Percentiles rank a stretch among this genome's conserved stretches.
Conservation (phyloP, 1,284 basidiomycete species). For the Cryptococcus sp. region DNA sequence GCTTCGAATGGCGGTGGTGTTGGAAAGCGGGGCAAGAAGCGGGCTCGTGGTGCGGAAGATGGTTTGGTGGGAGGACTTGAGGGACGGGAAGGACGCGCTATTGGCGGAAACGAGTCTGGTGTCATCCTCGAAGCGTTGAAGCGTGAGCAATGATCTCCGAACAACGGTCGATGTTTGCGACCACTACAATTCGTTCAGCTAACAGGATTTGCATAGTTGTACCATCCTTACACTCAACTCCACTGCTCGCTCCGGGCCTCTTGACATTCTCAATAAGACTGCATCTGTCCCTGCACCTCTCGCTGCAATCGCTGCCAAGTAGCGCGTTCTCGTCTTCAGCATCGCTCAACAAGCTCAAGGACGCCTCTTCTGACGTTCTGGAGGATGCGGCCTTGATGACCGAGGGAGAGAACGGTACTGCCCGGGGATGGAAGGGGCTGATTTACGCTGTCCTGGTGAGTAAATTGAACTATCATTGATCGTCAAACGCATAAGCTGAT, state of each 20-base stretch:
- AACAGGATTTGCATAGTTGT: slow-evolving; percentile 27
- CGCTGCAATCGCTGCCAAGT: slow-evolving; percentile 19
- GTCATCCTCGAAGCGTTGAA: slow-evolving; percentile 63
- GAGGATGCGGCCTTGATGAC: slow-evolving; percentile 25
- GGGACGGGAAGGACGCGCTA: slow-evolving; percentile 58
- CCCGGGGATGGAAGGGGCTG: slow-evolving; percentile 32
- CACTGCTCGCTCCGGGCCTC: slow-evolving; percentile 71
- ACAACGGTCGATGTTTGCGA: background rate
- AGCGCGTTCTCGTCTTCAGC: slow-evolving; percentile 12
- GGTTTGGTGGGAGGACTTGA: slow-evolving; percentile 65
- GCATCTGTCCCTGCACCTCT: slow-evolving; percentile 53
- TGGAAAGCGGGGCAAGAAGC: slow-evolving; percentile 70
- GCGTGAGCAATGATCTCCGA: slow-evolving; percentile 55
- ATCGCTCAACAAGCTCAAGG: slow-evolving; percentile 14
- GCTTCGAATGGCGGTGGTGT: slow-evolving; percentile 37
- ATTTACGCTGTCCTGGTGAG: slow-evolving; percentile 30
- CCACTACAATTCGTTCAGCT: background rate
- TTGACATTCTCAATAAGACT: slow-evolving; percentile 54
- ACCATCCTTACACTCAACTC: slow-evolving; percentile 58
- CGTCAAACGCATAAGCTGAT: background rate
- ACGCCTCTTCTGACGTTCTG: slow-evolving; percentile 17
- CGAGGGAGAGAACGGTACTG: slow-evolving; percentile 30
- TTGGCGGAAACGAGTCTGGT: slow-evolving; percentile 59
- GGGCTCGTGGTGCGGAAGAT: slow-evolving; percentile 72
- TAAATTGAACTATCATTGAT: background rate